Evolutionary conservation across 2,329 filamentous ascomycete genomes (phyloP).

Genomic region (Tolypocladium capitatum): DNA sequence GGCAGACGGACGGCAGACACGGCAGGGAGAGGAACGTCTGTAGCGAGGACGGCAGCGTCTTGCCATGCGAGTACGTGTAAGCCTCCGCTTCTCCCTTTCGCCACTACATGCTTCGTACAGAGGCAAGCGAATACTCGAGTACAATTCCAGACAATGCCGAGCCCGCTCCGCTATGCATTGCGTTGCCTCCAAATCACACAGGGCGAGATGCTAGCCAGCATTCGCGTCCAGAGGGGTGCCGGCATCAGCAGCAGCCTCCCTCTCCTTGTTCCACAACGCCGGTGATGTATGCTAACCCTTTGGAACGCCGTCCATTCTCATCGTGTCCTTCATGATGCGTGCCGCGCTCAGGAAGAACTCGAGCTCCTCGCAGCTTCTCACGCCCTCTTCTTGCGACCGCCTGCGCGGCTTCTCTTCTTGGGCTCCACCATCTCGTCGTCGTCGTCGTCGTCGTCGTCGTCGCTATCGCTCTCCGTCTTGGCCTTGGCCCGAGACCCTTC

Average conservation of each 20-base stretch:
- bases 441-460: conserved; percentile 41
- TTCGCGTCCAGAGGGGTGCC: not conserved
- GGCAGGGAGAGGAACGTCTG: not conserved
- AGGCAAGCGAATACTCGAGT: not conserved
- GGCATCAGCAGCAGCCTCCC: not conserved
- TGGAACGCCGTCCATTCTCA: conserved; percentile 10
- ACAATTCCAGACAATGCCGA: not conserved
- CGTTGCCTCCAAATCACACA: not conserved
- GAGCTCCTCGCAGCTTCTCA: conserved; percentile 6
- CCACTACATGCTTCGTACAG: not conserved
- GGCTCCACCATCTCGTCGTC: conserved; percentile 34
- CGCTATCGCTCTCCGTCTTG: conserved; percentile 39
- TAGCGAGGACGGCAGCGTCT: not conserved
- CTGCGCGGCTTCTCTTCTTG: conserved; percentile 33
- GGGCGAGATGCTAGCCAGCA: not conserved
- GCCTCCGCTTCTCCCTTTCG: too few species aligned
- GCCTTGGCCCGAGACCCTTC: conserved; percentile 24
- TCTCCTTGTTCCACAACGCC: conserved; percentile 11
- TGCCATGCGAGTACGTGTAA: too few species aligned
- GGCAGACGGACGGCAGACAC: too few species aligned
- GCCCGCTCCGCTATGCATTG: not conserved
- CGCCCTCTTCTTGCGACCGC: conserved; percentile 35
- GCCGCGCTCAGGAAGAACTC: not conserved
- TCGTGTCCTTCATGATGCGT: conserved; percentile 13
- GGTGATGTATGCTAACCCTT: conserved; percentile 10